phyloP scores from a whole-genome alignment of 116 monocot genomes.

The Iris pallida region DNA sequence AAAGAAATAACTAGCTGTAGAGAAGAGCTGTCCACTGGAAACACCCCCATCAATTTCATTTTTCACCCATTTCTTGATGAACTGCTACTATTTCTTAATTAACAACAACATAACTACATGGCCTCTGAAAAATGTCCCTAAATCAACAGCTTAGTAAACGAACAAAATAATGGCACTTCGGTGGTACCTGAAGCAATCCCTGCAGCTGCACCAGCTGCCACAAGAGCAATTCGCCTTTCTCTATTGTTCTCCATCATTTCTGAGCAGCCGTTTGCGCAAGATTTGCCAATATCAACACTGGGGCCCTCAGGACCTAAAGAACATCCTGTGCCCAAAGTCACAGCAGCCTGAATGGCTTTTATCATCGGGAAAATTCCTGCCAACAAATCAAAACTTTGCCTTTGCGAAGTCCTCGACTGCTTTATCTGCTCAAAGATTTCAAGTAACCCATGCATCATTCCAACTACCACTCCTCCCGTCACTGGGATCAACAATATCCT shows the following conservation, averaged over 20 bases:
- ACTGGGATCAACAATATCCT: conserved; percentile 89
- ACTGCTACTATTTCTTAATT: neutral
- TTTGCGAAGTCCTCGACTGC: conserved; percentile 62
- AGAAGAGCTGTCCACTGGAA: neutral
- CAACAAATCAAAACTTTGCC: conserved; percentile 53
- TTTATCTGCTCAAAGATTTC: conserved; percentile 96
- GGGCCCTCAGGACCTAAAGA: conserved; percentile 99
- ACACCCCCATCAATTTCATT: neutral
- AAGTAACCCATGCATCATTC: conserved; percentile 99
- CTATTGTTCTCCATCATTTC: conserved; percentile 97
- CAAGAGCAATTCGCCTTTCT: conserved; percentile 92
- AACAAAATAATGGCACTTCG: neutral
- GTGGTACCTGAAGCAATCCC: conserved; percentile 95
- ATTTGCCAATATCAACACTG: conserved; percentile 98
- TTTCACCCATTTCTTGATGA: neutral
- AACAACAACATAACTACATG: too few species aligned
- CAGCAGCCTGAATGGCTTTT: conserved; percentile 94
- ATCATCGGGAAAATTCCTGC: conserved; percentile 82
- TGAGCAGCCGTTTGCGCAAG: conserved; percentile 94
- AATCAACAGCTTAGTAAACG: neutral
- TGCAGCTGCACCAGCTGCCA: conserved; percentile 98
- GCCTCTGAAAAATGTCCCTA: neutral
- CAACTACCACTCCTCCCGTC: conserved; percentile 94
- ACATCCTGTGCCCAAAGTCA: conserved; percentile 93
- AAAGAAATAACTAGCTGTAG: neutral